A percentile compares a stretch with the other conserved stretches of the same genome.
These are phyloP conservation scores for Apophysomyces variabilis DNA, from an alignment of 371 early-diverging fungal genomes.

Conservation along the genomic window DNA sequence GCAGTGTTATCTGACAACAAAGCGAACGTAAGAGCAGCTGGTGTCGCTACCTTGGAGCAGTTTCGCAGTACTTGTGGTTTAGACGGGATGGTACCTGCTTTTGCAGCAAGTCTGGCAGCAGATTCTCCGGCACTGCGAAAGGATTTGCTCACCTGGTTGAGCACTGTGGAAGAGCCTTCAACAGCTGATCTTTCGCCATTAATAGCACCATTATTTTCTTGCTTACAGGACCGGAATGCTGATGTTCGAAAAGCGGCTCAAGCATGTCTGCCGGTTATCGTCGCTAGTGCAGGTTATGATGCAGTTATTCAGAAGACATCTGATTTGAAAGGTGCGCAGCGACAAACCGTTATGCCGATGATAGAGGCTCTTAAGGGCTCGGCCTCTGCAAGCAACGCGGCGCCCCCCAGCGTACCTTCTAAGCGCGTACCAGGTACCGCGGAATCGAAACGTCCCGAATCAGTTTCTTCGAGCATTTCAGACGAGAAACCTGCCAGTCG, in stretches of 20 bases:
- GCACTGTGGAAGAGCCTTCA: constrained; percentile 38
- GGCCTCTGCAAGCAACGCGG: constrained; percentile 18
- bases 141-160: constrained; percentile 82
- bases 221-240: constrained; percentile 85
- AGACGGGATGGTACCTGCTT: constrained; percentile 67
- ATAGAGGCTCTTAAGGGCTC: constrained; percentile 69
- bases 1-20: constrained; percentile 87
- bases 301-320: constrained; percentile 59
- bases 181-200: constrained; percentile 67
- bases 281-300: constrained; percentile 66
- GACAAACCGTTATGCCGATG: constrained; percentile 68
- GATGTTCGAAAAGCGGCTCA: constrained; percentile 91
- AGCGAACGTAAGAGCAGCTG: constrained; percentile 81
- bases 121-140: constrained; percentile 86
- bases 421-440: constrained; percentile 16
- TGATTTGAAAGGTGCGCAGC: constrained; percentile 73
- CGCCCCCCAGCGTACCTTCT: not conserved
- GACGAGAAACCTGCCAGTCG: constrained; percentile 23
- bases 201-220: constrained; percentile 72
- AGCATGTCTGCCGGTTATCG: constrained; percentile 64
- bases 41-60: constrained; percentile 72
- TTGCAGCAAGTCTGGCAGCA: constrained; percentile 70
- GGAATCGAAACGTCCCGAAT: constrained; percentile 18
- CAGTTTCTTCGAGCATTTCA: constrained; percentile 11
- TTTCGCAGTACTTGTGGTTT: constrained; percentile 70